Percentiles rank a stretch among this genome's conserved stretches.
These are phyloP conservation scores for Dioscorea alata DNA, from an alignment of 106 monocot genomes.

Conservation along the genomic window DNA sequence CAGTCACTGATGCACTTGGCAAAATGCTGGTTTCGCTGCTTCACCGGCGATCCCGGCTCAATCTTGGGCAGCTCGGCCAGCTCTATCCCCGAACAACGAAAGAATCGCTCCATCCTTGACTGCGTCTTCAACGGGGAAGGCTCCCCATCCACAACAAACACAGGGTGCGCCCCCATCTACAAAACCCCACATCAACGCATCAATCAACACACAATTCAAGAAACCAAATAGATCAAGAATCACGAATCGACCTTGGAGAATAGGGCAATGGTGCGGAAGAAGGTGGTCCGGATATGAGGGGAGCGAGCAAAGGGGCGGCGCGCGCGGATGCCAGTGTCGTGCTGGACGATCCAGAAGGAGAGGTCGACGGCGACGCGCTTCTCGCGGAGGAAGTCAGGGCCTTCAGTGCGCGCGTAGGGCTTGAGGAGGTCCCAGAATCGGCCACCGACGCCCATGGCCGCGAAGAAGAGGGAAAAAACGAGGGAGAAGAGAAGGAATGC, in stretches of 20 bases:
- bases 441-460: slow-evolving; percentile 78
- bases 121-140: slow-evolving; percentile 68
- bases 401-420: slow-evolving; percentile 70
- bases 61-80: slow-evolving; percentile 14
- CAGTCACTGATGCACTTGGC: slow-evolving; percentile 55
- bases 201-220: neutral
- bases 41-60: slow-evolving; percentile 10
- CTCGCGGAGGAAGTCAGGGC: slow-evolving; percentile 72
- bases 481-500: neutral
- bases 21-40: slow-evolving; percentile 57
- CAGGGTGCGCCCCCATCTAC: slow-evolving; percentile 91
- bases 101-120: slow-evolving; percentile 84
- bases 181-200: neutral
- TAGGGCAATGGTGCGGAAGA: slow-evolving; percentile 91
- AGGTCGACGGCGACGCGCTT: slow-evolving; percentile 95
- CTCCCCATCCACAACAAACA: slow-evolving; percentile 91
- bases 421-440: slow-evolving; percentile 94
- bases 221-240: neutral
- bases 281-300: slow-evolving; percentile 78
- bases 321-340: slow-evolving; percentile 52
- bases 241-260: slow-evolving; percentile 64
- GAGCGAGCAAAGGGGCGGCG: slow-evolving; percentile 28
- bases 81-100: slow-evolving; percentile 57
- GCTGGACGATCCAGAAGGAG: slow-evolving; percentile 97
- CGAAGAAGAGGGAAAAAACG: neutral